Percentiles rank a stretch among this genome's conserved stretches.
These are phyloP conservation scores for Sporothrix dimorphospora DNA, from an alignment of 2,329 filamentous ascomycete genomes.

Conservation along the genomic window DNA sequence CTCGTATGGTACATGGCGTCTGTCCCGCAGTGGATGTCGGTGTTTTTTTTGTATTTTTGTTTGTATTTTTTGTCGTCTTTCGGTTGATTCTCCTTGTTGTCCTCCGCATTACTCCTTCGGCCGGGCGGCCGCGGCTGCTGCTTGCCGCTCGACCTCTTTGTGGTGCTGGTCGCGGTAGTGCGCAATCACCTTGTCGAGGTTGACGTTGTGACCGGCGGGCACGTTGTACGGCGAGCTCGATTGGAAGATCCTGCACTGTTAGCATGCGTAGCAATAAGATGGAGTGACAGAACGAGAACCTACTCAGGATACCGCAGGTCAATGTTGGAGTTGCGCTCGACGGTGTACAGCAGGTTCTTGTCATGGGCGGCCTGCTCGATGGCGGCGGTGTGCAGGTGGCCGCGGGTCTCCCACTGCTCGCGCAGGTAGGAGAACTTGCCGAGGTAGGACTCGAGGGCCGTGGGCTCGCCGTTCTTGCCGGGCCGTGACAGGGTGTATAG, in stretches of 20 bases:
- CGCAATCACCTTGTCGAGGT: constrained; percentile 59
- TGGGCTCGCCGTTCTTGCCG: constrained; percentile 54
- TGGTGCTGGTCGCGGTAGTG: constrained; percentile 60
- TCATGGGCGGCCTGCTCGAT: constrained; percentile 61
- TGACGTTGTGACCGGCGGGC: constrained; percentile 57
- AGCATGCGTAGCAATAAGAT: neutral
- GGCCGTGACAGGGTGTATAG: constrained; percentile 56
- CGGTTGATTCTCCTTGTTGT: neutral
- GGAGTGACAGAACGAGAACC: constrained; percentile 38
- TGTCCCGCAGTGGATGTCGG: constrained; percentile 4
- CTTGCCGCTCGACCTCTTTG: constrained; percentile 60
- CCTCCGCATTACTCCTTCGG: constrained; percentile 42
- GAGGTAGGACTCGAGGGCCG: constrained; percentile 52
- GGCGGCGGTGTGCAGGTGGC: constrained; percentile 55
- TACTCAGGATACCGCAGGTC: constrained; percentile 63
- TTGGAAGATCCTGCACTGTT: constrained; percentile 49
- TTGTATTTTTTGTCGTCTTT: neutral
- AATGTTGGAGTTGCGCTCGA: constrained; percentile 50
- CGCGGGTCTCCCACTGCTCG: constrained; percentile 56
- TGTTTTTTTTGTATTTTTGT: constrained; percentile 18
- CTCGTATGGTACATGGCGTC: constrained; percentile 6
- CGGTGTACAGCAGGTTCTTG: constrained; percentile 57
- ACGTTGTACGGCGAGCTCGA: constrained; percentile 57
- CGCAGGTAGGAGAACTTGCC: constrained; percentile 51
- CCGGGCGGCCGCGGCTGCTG: constrained; percentile 38